These are phyloP conservation scores for Potentilla sterilis DNA, from an alignment of 306 rosid genomes.

Conservation along the genomic window DNA sequence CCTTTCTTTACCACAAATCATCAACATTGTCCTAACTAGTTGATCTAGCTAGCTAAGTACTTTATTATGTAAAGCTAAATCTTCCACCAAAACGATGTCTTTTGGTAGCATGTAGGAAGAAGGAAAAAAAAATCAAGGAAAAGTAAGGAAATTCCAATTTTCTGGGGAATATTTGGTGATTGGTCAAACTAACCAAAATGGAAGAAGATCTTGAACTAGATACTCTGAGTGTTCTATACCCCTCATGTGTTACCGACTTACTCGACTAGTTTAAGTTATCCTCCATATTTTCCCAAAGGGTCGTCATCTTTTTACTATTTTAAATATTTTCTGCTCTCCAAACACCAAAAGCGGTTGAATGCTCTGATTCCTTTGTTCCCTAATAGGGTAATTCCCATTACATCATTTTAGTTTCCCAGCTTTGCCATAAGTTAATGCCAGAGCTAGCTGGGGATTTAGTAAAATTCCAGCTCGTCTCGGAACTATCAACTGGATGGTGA, in stretches of 20 bases:
- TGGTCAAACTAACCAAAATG: conserved; percentile 51
- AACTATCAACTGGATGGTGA: conserved; percentile 57
- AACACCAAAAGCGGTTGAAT: not conserved
- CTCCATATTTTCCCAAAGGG: not conserved
- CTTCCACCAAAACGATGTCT: not conserved
- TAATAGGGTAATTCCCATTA: conserved; percentile 16
- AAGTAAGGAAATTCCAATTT: conserved; percentile 24
- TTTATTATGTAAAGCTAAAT: conserved; percentile 2
- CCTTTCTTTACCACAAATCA: not conserved
- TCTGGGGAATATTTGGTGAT: conserved; percentile 38
- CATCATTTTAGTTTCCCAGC: not conserved
- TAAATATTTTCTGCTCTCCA: not conserved
- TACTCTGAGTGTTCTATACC: conserved; percentile 25
- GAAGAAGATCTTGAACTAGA: conserved; percentile 49
- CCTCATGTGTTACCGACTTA: conserved; percentile 2
- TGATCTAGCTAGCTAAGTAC: too few species aligned
- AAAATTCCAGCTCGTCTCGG: conserved; percentile 33
- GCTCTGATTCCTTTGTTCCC: conserved; percentile 26
- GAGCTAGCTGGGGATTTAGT: not conserved
- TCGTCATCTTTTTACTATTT: not conserved
- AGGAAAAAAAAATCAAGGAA: conserved; percentile 8
- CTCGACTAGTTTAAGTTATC: not conserved
- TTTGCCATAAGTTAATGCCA: not conserved
- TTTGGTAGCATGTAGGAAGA: conserved; percentile 13
- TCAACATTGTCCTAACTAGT: conserved; percentile 1